These are phyloP conservation scores for Babesia gibsoni DNA, from an alignment of 169 alveolate species.

Conservation along the genomic window DNA sequence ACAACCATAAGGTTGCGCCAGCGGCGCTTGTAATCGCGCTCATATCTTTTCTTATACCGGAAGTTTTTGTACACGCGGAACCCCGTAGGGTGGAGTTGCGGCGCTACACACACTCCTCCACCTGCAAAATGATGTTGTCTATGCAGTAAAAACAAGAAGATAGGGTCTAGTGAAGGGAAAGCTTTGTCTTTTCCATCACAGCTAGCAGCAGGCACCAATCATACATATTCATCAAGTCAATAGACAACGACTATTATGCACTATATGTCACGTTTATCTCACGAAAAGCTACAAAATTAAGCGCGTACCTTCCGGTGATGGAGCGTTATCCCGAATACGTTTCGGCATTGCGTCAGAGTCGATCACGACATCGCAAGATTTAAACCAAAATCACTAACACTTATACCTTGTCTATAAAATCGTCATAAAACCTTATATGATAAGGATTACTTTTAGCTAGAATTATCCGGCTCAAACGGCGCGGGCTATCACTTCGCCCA, in stretches of 20 bases:
- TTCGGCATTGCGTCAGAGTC: neutral
- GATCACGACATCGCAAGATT: neutral
- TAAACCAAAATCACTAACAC: too few relatives aligned
- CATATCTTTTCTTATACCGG: slow-evolving; percentile 8
- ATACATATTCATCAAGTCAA: too few relatives aligned
- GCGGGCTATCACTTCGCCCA: too few relatives aligned
- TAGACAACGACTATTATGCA: too few relatives aligned
- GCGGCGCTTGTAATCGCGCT: slow-evolving; percentile 47
- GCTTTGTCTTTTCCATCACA: neutral
- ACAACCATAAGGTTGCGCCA: slow-evolving; percentile 36
- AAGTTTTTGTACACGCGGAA: slow-evolving; percentile 46
- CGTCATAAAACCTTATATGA: too few relatives aligned
- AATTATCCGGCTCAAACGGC: too few relatives aligned
- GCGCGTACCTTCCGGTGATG: neutral
- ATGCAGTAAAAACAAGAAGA: neutral
- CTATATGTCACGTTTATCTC: too few relatives aligned
- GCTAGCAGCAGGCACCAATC: too few relatives aligned
- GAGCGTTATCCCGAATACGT: neutral
- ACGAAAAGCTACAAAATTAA: too few relatives aligned
- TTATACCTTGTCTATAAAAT: too few relatives aligned
- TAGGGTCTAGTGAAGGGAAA: neutral
- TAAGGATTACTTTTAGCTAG: too few relatives aligned
- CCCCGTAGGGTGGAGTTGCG: slow-evolving; percentile 12
- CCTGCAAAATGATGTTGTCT: neutral
- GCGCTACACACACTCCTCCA: neutral